Conservation (phyloP, 768 basidiomycete genomes). For the Suillus spraguei region DNA sequence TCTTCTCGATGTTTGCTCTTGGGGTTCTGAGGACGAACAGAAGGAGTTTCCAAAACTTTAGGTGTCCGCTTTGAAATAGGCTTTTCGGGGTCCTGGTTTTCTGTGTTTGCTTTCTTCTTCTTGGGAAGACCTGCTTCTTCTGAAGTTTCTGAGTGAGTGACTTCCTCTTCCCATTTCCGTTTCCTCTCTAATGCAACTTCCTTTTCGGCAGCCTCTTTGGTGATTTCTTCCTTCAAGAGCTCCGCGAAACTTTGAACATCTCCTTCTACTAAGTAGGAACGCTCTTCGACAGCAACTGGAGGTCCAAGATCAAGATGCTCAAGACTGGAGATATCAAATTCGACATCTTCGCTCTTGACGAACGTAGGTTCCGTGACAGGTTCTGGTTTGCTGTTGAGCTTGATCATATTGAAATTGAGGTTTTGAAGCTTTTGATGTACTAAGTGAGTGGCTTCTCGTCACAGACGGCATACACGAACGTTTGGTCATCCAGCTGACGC, state of each 20-base stretch:
- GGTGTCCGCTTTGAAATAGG: slow-evolving; percentile 22
- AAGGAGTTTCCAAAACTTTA: slow-evolving; percentile 25
- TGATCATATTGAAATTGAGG: not conserved
- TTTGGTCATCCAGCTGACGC: slow-evolving; percentile 1
- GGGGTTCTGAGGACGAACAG: slow-evolving; percentile 33
- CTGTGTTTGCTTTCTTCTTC: slow-evolving; percentile 25
- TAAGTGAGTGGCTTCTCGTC: not conserved
- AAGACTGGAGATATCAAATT: slow-evolving; percentile 15
- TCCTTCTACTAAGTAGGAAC: slow-evolving; percentile 54
- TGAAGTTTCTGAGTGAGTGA: slow-evolving; percentile 3
- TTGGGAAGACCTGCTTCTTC: slow-evolving; percentile 10
- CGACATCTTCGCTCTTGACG: slow-evolving; percentile 14
- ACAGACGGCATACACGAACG: not conserved
- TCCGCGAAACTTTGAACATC: slow-evolving; percentile 82
- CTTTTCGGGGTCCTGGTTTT: slow-evolving; percentile 17
- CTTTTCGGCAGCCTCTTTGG: slow-evolving; percentile 54
- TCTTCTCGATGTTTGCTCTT: slow-evolving; percentile 17
- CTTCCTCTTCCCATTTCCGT: slow-evolving; percentile 57
- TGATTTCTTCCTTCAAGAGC: slow-evolving; percentile 58
- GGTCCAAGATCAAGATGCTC: slow-evolving; percentile 15
- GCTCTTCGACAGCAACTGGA: slow-evolving; percentile 12
- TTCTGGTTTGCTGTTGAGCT: not conserved
- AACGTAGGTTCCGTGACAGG: slow-evolving; percentile 4
- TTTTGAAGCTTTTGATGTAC: not conserved
- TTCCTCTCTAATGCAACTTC: slow-evolving; percentile 58